A percentile compares a stretch with the other conserved stretches of the same genome.
These are phyloP conservation scores for Aspergillus ellipticus DNA, from an alignment of 495 filamentous ascomycete species.

Conservation along the genomic window DNA sequence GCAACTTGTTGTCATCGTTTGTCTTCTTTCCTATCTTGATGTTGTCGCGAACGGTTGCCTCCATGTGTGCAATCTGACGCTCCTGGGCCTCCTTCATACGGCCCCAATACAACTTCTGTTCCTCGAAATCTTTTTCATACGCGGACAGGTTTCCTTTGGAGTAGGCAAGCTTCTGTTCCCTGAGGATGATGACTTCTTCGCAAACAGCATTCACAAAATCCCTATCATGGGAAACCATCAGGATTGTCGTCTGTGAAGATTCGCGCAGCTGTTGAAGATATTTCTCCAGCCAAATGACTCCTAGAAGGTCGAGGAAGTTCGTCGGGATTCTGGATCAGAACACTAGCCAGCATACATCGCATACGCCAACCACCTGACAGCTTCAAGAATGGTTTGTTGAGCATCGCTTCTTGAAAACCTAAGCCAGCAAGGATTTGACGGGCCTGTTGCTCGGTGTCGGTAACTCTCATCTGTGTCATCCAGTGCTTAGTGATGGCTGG, in stretches of 20 bases:
- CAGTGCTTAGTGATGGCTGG: not conserved
- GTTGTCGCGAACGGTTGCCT: slow-evolving; percentile 67
- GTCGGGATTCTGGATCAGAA: slow-evolving; percentile 71
- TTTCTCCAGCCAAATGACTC: slow-evolving; percentile 78
- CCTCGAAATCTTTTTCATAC: slow-evolving; percentile 64
- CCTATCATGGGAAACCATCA: slow-evolving; percentile 78
- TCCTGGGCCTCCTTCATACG: slow-evolving; percentile 78
- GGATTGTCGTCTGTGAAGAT: slow-evolving; percentile 39
- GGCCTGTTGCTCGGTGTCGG: slow-evolving; percentile 54
- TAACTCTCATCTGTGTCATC: slow-evolving; percentile 33
- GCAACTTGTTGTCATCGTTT: slow-evolving; percentile 75
- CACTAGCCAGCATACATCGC: slow-evolving; percentile 63
- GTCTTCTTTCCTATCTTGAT: slow-evolving; percentile 64
- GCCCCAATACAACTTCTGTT: slow-evolving; percentile 59
- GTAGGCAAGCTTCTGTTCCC: slow-evolving; percentile 51
- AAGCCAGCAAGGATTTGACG: slow-evolving; percentile 63
- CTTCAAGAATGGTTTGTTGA: slow-evolving; percentile 53
- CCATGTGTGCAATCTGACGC: slow-evolving; percentile 69
- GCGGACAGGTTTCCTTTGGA: slow-evolving; percentile 61
- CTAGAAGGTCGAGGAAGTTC: slow-evolving; percentile 76
- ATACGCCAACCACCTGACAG: slow-evolving; percentile 81
- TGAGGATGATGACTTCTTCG: slow-evolving; percentile 71
- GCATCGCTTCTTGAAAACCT: slow-evolving; percentile 62
- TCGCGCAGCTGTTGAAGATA: slow-evolving; percentile 55
- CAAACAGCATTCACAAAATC: slow-evolving; percentile 69